Evolutionary conservation across 331 rosid genomes (phyloP).

Genomic region (Pyracantha coccinea): DNA sequence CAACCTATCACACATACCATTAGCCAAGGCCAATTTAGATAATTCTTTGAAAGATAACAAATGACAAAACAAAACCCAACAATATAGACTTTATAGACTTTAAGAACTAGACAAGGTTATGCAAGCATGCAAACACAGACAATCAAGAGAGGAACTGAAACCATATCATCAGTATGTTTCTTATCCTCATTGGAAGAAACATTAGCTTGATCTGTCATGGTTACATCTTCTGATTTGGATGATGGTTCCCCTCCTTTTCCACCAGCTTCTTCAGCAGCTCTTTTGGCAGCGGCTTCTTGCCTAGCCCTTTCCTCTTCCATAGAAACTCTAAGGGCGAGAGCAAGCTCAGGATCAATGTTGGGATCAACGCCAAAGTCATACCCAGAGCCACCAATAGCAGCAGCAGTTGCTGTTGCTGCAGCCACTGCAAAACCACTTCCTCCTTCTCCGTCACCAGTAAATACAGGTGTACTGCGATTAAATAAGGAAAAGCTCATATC

Average conservation of each 20-base stretch:
- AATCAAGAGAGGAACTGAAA: slow-evolving; percentile 1
- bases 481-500: background rate
- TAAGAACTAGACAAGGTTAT: background rate
- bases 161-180: slow-evolving; percentile 44
- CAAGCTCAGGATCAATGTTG: slow-evolving; percentile 94
- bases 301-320: slow-evolving; percentile 99
- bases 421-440: slow-evolving; percentile 94
- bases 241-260: slow-evolving; percentile 66
- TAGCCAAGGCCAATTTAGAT: background rate
- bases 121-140: background rate
- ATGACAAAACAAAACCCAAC: background rate
- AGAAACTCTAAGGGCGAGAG: slow-evolving; percentile 98
- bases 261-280: slow-evolving; percentile 82
- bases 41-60: background rate
- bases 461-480: slow-evolving; percentile 82
- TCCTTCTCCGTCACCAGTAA: slow-evolving; percentile 96
- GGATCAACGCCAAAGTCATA: slow-evolving; percentile 98
- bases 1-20: slow-evolving; percentile 24
- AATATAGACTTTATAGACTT: background rate
- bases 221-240: slow-evolving; percentile 69
- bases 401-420: slow-evolving; percentile 87
- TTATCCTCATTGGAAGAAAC: slow-evolving; percentile 46
- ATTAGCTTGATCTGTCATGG: slow-evolving; percentile 60
- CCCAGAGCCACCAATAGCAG: slow-evolving; percentile 85
- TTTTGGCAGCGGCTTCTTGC: slow-evolving; percentile 97